Conservation (phyloP, 345 rosid species). For the Cardamine chenopodiifolia region DNA sequence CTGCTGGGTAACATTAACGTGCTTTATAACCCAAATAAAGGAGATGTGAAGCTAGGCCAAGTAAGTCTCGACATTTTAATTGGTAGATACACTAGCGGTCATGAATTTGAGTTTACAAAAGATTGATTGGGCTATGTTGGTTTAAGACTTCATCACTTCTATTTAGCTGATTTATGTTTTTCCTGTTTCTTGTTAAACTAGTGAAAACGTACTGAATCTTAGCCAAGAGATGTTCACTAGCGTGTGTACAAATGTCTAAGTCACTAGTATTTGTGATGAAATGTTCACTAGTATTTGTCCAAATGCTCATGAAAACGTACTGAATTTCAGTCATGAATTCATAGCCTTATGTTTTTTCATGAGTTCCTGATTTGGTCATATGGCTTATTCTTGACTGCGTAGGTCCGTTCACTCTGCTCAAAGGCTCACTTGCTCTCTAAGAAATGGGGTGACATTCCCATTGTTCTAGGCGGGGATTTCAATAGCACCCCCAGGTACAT, state of each 20-base stretch:
- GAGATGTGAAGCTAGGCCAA: slow-evolving; percentile 84
- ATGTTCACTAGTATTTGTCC: slow-evolving; percentile 5
- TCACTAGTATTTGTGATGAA: not conserved
- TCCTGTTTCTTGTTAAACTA: not conserved
- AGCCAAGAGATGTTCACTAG: slow-evolving; percentile 11
- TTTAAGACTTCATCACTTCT: slow-evolving; percentile 10
- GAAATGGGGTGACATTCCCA: slow-evolving; percentile 78
- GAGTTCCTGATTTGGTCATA: slow-evolving; percentile 18
- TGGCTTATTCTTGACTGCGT: slow-evolving; percentile 20
- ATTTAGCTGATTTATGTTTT: slow-evolving; percentile 23
- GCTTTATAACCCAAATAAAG: slow-evolving; percentile 64
- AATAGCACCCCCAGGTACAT: slow-evolving; percentile 69
- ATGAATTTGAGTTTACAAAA: slow-evolving; percentile 14
- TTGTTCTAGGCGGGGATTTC: slow-evolving; percentile 75
- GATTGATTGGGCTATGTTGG: not conserved
- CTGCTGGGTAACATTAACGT: slow-evolving; percentile 76
- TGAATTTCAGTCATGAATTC: not conserved
- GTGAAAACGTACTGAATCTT: not conserved
- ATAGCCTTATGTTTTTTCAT: not conserved
- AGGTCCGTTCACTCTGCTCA: slow-evolving; percentile 63
- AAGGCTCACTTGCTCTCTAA: slow-evolving; percentile 65
- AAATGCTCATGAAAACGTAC: not conserved
- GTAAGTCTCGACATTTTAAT: slow-evolving; percentile 45
- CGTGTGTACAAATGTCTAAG: not conserved
- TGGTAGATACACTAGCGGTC: slow-evolving; percentile 8